These are phyloP conservation scores for Sporisorium reilianum DNA, from an alignment of 1,284 basidiomycete species.

Conservation along the genomic window DNA sequence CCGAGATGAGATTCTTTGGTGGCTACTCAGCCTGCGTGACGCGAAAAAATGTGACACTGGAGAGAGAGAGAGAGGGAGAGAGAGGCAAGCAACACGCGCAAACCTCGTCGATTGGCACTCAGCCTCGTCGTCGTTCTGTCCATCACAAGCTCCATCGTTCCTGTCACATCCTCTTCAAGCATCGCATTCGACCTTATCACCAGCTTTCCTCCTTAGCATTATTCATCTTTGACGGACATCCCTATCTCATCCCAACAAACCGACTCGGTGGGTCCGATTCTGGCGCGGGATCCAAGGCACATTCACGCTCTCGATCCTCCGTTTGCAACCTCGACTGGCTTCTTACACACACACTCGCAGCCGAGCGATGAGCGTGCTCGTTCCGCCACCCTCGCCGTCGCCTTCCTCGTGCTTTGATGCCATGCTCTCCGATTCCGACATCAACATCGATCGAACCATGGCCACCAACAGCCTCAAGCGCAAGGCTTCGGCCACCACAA, in stretches of 20 bases:
- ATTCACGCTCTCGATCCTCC: neutral
- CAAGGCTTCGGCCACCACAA: slow-evolving; percentile 34
- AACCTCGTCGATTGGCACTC: neutral
- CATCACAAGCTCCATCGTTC: neutral
- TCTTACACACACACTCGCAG: neutral
- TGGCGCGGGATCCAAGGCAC: neutral
- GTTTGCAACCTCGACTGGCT: neutral
- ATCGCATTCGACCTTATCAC: neutral
- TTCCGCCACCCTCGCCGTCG: slow-evolving; percentile 47
- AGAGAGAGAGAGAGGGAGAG: neutral
- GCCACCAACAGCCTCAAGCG: slow-evolving; percentile 41
- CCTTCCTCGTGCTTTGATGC: slow-evolving; percentile 52
- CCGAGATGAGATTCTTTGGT: slow-evolving; percentile 6
- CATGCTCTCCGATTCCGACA: slow-evolving; percentile 51
- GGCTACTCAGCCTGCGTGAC: slow-evolving; percentile 16
- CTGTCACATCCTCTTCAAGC: neutral
- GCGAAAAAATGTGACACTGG: slow-evolving; percentile 33
- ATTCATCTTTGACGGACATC: no score
- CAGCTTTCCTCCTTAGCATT: no score
- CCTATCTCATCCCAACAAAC: no score
- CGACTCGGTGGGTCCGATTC: slow-evolving; percentile 6
- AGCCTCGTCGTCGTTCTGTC: neutral
- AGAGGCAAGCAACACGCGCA: slow-evolving; percentile 10
- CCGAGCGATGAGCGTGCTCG: slow-evolving; percentile 55
- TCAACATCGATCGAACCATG: slow-evolving; percentile 48